phyloP scores from a whole-genome alignment of 805 yeast species.

The Candida germanica region DNA sequence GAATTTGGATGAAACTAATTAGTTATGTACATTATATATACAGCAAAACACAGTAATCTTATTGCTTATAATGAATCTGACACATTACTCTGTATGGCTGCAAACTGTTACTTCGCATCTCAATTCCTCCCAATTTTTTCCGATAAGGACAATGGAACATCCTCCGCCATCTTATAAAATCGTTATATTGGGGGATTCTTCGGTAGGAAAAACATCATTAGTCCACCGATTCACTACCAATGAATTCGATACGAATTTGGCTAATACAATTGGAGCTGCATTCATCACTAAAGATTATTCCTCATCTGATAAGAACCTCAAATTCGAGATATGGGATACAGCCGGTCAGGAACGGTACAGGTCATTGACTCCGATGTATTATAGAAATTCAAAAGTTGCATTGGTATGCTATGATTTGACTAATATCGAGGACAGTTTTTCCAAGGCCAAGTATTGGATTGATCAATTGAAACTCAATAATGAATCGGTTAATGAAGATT shows the following conservation, averaged over 20 bases:
- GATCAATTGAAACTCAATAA: constrained; percentile 54
- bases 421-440: constrained; percentile 44
- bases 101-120: no score
- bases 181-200: constrained; percentile 51
- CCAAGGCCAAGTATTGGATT: constrained; percentile 86
- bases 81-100: no score
- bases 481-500: constrained; percentile 17
- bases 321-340: constrained; percentile 82
- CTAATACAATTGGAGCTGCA: constrained; percentile 98
- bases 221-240: constrained; percentile 74
- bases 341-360: constrained; percentile 83
- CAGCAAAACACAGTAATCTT: not conserved
- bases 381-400: constrained; percentile 68
- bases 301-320: constrained; percentile 32
- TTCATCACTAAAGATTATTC: constrained; percentile 73
- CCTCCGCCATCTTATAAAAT: constrained; percentile 31
- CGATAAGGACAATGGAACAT: not conserved
- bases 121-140: not conserved
- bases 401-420: constrained; percentile 84
- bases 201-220: constrained; percentile 69
- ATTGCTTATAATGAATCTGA: not conserved
- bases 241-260: constrained; percentile 72
- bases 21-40: not conserved
- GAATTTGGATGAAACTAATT: constrained; percentile 55
- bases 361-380: constrained; percentile 79